Evolutionary conservation across 805 yeast genomes (phyloP).

Genomic region (Candida ponderosae): DNA sequence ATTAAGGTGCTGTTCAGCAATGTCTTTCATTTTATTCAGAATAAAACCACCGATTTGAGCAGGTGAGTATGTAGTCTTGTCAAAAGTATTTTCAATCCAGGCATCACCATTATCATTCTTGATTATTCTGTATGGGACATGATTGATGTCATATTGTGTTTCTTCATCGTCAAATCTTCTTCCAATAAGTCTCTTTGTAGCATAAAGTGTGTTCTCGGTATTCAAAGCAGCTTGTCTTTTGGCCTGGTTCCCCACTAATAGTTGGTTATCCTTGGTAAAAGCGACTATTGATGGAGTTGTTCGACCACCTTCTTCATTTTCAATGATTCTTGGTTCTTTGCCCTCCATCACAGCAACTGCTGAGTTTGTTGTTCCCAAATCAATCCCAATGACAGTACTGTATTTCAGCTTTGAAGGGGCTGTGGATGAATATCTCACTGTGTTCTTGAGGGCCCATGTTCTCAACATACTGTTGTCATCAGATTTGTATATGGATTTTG

Average conservation of each 20-base stretch:
- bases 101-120: conserved; percentile 61
- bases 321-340: conserved; percentile 55
- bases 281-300: conserved; percentile 81
- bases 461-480: too few species aligned
- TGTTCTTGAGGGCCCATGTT: not conserved
- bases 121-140: conserved; percentile 57
- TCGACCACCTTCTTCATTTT: conserved; percentile 71
- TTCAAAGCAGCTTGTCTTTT: conserved; percentile 71
- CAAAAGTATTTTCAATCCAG: conserved; percentile 37
- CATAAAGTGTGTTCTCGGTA: conserved; percentile 71
- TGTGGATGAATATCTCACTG: not conserved
- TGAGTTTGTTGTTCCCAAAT: conserved; percentile 80
- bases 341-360: conserved; percentile 76
- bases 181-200: conserved; percentile 78
- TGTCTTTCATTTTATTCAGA: conserved; percentile 52
- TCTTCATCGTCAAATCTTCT: conserved; percentile 60
- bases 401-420: not conserved
- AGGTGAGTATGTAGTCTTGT: conserved; percentile 50
- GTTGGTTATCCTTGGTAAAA: conserved; percentile 35
- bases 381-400: conserved; percentile 60
- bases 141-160: conserved; percentile 57
- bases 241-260: conserved; percentile 62
- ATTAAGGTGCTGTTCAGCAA: conserved; percentile 47
- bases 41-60: conserved; percentile 64
- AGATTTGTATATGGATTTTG: too few species aligned